Base-by-base conservation (phyloP, 371 early-diverging fungal species). In the Mucor circinelloides region DNA sequence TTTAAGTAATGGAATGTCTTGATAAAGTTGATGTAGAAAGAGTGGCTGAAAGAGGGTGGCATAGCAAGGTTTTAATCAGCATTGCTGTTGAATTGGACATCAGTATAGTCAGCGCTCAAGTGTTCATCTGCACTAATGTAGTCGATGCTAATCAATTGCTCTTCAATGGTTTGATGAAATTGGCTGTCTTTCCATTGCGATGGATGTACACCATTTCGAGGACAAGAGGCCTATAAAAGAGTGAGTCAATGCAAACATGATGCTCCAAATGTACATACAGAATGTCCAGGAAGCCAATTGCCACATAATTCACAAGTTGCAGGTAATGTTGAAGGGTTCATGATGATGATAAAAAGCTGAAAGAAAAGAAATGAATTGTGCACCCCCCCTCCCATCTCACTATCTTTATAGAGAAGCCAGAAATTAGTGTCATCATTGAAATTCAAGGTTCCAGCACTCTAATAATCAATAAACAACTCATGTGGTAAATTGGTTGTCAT, bases 301-400 rank as follows among this genome's bases (percentile, higher is more conserved):
- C 76, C 76, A 46, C 76, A 76, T 58, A 76, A 58, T 71, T 76
- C 76, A 61, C 76, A 76, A 23, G 76, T 76, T 25, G 76, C 76
- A 63, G 76, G 76, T 42, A 58, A 65, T 2, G 54, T 27, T 52
- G 28, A 50, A 38, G 68, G 68, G 34, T 62, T 23, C 68, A 68
- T 68, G 2, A 55, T 38, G 12, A 42, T 30, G 27, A 27, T 17
- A 34, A 59, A 50, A 23, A 50, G n/a, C 31, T 32, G 12, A 65
- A 36, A 31, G 36, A 58, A 34, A 61, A 61, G 19, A 61, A 48
- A 59, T 40, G 19, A 44, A 44, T 36, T 36, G 13, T 36, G 48
- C 54, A 15, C 13, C 54, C 15, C 54, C 23, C 13, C 10, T 50
- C 8, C 50, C 25, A 5, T 50, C 13, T 25, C 52, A 0, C 48